A percentile compares a stretch with the other conserved stretches of the same genome.
phyloP scores from a whole-genome alignment of 805 yeast genomes.

The Candida jianshihensis region DNA sequence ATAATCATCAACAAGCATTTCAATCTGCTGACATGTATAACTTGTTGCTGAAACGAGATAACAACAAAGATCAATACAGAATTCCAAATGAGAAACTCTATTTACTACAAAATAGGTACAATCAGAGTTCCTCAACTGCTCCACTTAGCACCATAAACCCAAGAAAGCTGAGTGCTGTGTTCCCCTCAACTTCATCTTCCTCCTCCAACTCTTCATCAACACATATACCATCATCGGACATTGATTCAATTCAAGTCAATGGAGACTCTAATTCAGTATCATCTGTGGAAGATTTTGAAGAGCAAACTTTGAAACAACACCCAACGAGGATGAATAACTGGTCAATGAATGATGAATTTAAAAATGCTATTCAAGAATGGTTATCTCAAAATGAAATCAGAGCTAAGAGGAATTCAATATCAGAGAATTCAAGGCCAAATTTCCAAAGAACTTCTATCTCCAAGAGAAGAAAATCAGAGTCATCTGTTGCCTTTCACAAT shows the following conservation, averaged over 20 bases:
- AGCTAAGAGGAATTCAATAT: not conserved
- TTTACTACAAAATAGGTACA: constrained; percentile 1
- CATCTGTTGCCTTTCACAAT: constrained; percentile 7
- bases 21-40: constrained; percentile 3
- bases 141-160: constrained; percentile 15
- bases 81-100: not conserved
- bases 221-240: constrained; percentile 1
- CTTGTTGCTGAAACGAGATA: constrained; percentile 1
- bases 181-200: not conserved
- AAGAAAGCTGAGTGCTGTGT: constrained; percentile 7
- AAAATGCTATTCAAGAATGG: constrained; percentile 22
- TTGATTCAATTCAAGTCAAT: constrained; percentile 1
- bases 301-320: not conserved
- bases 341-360: constrained; percentile 22
- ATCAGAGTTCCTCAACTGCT: constrained; percentile 1
- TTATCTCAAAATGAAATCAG: constrained; percentile 15
- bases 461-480: constrained; percentile 21
- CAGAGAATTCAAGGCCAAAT: constrained; percentile 3
- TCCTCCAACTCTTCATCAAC: constrained; percentile 6
- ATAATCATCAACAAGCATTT: not conserved
- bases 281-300: constrained; percentile 4
- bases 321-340: constrained; percentile 6
- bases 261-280: constrained; percentile 6
- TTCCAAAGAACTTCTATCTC: constrained; percentile 7
- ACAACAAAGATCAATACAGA: not conserved